These are phyloP conservation scores for Diaporthe aspalathi DNA, from an alignment of 2,329 filamentous ascomycete species.

Conservation along the genomic window DNA sequence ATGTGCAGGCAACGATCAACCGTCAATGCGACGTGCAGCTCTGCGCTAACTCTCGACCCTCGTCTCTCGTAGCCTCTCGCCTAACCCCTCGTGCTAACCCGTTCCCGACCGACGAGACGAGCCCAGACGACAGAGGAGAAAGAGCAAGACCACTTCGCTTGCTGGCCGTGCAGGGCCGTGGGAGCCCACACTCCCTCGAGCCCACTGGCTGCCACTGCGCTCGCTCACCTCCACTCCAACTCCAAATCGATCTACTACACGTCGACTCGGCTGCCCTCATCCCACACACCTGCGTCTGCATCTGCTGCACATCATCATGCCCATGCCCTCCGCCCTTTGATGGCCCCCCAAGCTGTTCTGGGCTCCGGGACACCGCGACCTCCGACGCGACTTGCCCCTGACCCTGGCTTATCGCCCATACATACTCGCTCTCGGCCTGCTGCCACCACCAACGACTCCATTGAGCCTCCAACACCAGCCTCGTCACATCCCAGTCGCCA, in stretches of 20 bases:
- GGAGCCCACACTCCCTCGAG: background rate
- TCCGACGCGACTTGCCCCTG: slow-evolving; percentile 29
- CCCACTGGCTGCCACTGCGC: slow-evolving; percentile 1
- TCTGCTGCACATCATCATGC: slow-evolving; percentile 11
- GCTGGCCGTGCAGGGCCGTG: background rate
- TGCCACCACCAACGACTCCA: slow-evolving; percentile 3
- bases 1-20: too few species aligned
- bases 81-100: background rate
- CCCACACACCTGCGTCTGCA: background rate
- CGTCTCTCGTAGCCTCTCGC: too few species aligned
- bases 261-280: background rate
- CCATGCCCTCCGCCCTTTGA: slow-evolving; percentile 21
- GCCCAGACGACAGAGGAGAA: background rate
- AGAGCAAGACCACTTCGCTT: background rate
- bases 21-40: background rate
- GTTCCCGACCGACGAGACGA: slow-evolving; percentile 10
- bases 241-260: background rate
- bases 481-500: background rate
- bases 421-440: background rate
- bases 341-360: slow-evolving; percentile 7
- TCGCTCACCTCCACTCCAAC: background rate
- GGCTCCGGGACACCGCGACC: slow-evolving; percentile 21
- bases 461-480: background rate
- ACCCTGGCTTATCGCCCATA: background rate
- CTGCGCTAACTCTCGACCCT: background rate